Conservation (phyloP, 768 basidiomycete species). For the Chlorophyllum brunneum region DNA sequence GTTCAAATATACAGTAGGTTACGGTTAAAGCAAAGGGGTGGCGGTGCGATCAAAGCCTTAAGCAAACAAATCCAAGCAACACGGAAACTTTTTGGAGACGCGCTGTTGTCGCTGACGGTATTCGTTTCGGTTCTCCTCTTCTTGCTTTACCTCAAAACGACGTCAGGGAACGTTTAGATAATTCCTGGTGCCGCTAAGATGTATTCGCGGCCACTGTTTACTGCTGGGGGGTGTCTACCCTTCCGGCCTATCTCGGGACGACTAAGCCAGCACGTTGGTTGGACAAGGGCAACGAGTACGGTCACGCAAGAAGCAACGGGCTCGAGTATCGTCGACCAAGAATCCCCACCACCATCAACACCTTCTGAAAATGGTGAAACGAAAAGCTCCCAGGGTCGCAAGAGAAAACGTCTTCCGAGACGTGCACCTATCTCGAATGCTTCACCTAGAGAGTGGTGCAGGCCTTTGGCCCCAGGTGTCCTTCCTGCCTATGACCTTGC, state of each 20-base stretch:
- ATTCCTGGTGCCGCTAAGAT: no score
- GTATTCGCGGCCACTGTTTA: background rate
- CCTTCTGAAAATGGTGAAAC: no score
- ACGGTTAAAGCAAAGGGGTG: no score
- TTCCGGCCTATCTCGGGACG: constrained; percentile 5
- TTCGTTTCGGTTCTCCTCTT: background rate
- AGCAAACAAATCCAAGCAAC: constrained; percentile 13
- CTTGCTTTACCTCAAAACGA: no score
- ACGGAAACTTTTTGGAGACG: constrained; percentile 4
- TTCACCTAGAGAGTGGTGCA: constrained; percentile 58
- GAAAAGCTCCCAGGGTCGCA: constrained; percentile 25
- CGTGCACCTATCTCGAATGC: constrained; percentile 51
- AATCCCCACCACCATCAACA: constrained; percentile 3
- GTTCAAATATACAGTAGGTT: no score
- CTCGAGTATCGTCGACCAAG: background rate
- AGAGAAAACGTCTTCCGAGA: constrained; percentile 21
- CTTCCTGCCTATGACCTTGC: constrained; percentile 86
- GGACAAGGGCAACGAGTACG: constrained; percentile 4
- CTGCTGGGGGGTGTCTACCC: background rate
- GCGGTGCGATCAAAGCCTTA: background rate
- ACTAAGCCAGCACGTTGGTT: background rate
- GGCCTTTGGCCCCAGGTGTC: constrained; percentile 56
- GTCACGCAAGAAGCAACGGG: background rate
- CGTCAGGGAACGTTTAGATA: background rate
- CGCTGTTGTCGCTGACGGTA: background rate